A percentile compares a stretch with the other conserved stretches of the same genome.
Evolutionary conservation across 2,329 filamentous ascomycete species (phyloP).

Genomic region (Xylariaceae sp.): DNA sequence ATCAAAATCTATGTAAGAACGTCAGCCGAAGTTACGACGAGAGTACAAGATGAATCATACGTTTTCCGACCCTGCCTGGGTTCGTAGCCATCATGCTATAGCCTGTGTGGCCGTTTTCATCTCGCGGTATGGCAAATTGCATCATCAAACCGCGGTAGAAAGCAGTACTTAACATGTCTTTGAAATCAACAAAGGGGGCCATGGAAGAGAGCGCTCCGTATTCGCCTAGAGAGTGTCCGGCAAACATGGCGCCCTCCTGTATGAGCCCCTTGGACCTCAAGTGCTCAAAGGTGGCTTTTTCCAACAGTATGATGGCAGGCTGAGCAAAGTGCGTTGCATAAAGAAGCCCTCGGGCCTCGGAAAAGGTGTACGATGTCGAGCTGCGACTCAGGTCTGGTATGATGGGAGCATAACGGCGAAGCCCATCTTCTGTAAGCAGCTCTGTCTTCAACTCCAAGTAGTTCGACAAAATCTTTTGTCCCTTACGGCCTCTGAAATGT

Average conservation of each 20-base stretch:
- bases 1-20: conserved; percentile 10
- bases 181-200: conserved; percentile 19
- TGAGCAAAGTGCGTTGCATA: conserved; percentile 99
- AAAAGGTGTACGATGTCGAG: conserved; percentile 95
- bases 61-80: conserved; percentile 22
- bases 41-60: conserved; percentile 2
- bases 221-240: conserved; percentile 24
- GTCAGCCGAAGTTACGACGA: neutral
- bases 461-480: conserved; percentile 96
- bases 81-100: conserved; percentile 28
- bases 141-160: conserved; percentile 27
- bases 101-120: conserved; percentile 21
- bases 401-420: conserved; percentile 96
- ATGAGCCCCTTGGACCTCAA: conserved; percentile 17
- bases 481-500: conserved; percentile 93
- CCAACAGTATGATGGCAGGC: conserved; percentile 95
- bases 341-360: conserved; percentile 89
- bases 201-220: conserved; percentile 19
- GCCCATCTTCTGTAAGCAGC: conserved; percentile 89
- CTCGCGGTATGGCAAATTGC: conserved; percentile 25
- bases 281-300: conserved; percentile 95
- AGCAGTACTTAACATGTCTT: conserved; percentile 11
- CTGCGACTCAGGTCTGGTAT: conserved; percentile 96
- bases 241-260: conserved; percentile 20
- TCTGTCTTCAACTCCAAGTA: conserved; percentile 99